Evolutionary conservation across 2,329 filamentous ascomycete species (phyloP).

Genomic region (Penicillium sp.): DNA sequence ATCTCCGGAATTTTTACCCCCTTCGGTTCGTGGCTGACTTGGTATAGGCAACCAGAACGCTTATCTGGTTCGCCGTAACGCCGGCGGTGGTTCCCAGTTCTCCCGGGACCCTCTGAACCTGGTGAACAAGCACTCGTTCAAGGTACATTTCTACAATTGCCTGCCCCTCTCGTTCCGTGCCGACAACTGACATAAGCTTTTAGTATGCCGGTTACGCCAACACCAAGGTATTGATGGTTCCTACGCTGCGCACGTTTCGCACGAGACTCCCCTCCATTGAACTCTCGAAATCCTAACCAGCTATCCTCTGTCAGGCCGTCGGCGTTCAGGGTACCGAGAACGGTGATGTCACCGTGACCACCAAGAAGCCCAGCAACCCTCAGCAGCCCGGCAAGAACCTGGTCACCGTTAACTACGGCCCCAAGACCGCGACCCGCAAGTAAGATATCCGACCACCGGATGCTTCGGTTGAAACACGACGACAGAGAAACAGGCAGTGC

Average conservation of each 20-base stretch:
- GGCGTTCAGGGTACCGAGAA: slow-evolving; percentile 73
- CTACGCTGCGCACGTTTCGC: neutral
- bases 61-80: slow-evolving; percentile 87
- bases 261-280: neutral
- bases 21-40: slow-evolving; percentile 11
- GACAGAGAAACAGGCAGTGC: neutral
- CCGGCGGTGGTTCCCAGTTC: slow-evolving; percentile 78
- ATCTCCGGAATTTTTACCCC: neutral
- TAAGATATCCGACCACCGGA: slow-evolving; percentile 46
- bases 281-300: neutral
- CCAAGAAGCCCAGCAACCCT: slow-evolving; percentile 74
- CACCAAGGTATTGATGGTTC: slow-evolving; percentile 67
- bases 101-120: slow-evolving; percentile 94
- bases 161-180: neutral
- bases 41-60: slow-evolving; percentile 76
- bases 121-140: slow-evolving; percentile 85
- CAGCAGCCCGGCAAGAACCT: slow-evolving; percentile 70
- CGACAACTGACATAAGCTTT: slow-evolving; percentile 21
- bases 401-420: slow-evolving; percentile 66
- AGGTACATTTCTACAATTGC: slow-evolving; percentile 54
- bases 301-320: slow-evolving; percentile 63
- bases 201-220: slow-evolving; percentile 92
- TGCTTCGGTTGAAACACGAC: neutral
- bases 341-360: slow-evolving; percentile 74
- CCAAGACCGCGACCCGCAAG: slow-evolving; percentile 76